Percentiles rank a stretch among this genome's conserved stretches.
Conservation (phyloP, 768 basidiomycete genomes). For the Daedaleopsis sinensis region DNA sequence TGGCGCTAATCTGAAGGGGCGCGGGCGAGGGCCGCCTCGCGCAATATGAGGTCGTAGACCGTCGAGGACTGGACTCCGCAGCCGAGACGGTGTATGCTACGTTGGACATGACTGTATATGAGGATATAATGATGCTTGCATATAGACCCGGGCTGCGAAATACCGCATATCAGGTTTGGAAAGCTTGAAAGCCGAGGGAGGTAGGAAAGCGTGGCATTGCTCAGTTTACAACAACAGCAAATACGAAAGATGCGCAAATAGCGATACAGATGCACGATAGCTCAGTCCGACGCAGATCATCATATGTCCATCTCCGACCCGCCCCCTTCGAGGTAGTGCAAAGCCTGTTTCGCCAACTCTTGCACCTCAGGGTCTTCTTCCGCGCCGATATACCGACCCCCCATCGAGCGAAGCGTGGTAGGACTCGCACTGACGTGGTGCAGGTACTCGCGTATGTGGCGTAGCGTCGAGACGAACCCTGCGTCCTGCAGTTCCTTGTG, state of each 20-base stretch:
- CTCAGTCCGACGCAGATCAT: conserved; percentile 1
- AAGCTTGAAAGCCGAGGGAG: neutral
- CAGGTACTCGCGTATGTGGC: conserved; percentile 45
- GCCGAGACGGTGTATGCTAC: neutral
- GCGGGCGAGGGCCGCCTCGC: conserved; percentile 30
- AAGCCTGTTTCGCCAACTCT: conserved; percentile 54
- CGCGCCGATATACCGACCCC: conserved; percentile 41
- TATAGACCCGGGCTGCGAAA: neutral
- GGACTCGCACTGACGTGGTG: conserved; percentile 33
- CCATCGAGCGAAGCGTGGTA: conserved; percentile 25
- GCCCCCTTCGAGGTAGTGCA: conserved; percentile 48
- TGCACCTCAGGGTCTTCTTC: conserved; percentile 68
- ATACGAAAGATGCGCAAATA: neutral
- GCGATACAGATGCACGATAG: neutral
- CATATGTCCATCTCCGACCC: conserved; percentile 10
- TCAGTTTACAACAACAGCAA: neutral
- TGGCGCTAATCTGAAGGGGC: conserved; percentile 31
- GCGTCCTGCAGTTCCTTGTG: conserved; percentile 44
- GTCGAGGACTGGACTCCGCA: too few species aligned
- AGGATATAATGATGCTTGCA: neutral
- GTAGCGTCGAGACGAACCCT: conserved; percentile 48
- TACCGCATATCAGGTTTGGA: neutral
- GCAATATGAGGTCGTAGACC: conserved; percentile 22
- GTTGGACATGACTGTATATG: neutral
- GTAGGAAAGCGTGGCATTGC: neutral